Evolutionary conservation across 139 green algal species (phyloP).

Genomic region (Coccomyxa sp.): DNA sequence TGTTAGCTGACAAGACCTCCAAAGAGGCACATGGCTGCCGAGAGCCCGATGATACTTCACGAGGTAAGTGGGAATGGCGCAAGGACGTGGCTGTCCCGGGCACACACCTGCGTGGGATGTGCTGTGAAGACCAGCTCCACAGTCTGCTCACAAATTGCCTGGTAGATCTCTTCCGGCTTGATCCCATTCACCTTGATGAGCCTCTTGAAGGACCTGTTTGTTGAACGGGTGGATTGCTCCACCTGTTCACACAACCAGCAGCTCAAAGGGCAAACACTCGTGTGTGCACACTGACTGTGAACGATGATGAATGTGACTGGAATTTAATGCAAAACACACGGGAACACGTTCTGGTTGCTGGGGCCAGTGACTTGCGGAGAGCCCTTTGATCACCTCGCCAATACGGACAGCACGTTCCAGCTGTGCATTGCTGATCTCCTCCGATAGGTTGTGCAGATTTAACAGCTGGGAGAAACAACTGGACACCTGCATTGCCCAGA

Average conservation of each 20-base stretch:
- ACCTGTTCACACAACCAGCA: slow-evolving; percentile 40
- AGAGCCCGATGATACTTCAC: no score
- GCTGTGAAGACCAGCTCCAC: slow-evolving; percentile 88
- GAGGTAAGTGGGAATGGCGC: no score
- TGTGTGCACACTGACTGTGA: neutral
- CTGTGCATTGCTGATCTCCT: slow-evolving; percentile 72
- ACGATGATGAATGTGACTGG: neutral
- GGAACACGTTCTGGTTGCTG: neutral
- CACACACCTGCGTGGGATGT: slow-evolving; percentile 75
- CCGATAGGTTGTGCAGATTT: slow-evolving; percentile 90
- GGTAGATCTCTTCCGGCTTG: slow-evolving; percentile 62
- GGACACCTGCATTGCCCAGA: slow-evolving; percentile 51
- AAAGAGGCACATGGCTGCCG: no score
- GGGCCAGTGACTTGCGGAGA: no score
- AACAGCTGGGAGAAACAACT: slow-evolving; percentile 84
- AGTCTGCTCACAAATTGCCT: slow-evolving; percentile 70
- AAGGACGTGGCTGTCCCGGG: no score
- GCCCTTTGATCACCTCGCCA: slow-evolving; percentile 42
- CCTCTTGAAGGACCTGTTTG: slow-evolving; percentile 76
- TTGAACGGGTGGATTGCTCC: slow-evolving; percentile 70
- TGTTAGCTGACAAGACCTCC: neutral
- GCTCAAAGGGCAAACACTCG: neutral
- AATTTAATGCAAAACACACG: neutral
- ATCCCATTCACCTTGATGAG: slow-evolving; percentile 53
- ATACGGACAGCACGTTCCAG: slow-evolving; percentile 62